Percentiles rank a stretch among this genome's conserved stretches.
These are phyloP conservation scores for Curvularia lunata DNA, from an alignment of 2,329 filamentous ascomycete species.

Conservation along the genomic window DNA sequence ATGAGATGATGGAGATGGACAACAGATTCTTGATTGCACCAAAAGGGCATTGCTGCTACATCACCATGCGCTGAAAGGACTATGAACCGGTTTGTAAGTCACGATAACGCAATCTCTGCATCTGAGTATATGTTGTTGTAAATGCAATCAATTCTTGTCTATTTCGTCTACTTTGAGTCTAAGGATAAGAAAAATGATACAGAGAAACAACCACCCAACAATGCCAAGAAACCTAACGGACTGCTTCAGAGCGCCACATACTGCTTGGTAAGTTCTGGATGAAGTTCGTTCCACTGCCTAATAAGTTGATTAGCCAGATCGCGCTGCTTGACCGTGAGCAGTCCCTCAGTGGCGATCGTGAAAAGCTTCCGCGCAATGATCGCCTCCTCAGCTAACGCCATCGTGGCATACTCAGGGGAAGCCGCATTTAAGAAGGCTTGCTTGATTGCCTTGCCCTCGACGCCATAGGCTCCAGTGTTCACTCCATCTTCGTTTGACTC, in stretches of 20 bases:
- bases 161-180: no score
- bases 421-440: neutral
- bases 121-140: no score
- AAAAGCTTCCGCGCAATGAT: conserved; percentile 7
- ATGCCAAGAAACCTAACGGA: neutral
- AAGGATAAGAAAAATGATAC: no score
- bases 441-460: neutral
- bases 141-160: neutral
- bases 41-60: conserved; percentile 50
- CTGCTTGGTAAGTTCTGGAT: neutral
- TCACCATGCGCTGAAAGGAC: conserved; percentile 23
- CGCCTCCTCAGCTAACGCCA: neutral
- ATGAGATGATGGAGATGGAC: conserved; percentile 50
- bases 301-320: neutral
- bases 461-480: neutral
- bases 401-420: neutral
- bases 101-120: neutral
- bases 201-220: no score
- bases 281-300: neutral
- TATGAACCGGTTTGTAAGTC: neutral
- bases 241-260: neutral
- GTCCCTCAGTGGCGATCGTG: neutral
- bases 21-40: conserved; percentile 52
- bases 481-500: conserved; percentile 11
- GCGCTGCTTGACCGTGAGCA: neutral